Evolutionary conservation across 2,329 filamentous ascomycete genomes (phyloP).

Genomic region (Fusarium penzigii): DNA sequence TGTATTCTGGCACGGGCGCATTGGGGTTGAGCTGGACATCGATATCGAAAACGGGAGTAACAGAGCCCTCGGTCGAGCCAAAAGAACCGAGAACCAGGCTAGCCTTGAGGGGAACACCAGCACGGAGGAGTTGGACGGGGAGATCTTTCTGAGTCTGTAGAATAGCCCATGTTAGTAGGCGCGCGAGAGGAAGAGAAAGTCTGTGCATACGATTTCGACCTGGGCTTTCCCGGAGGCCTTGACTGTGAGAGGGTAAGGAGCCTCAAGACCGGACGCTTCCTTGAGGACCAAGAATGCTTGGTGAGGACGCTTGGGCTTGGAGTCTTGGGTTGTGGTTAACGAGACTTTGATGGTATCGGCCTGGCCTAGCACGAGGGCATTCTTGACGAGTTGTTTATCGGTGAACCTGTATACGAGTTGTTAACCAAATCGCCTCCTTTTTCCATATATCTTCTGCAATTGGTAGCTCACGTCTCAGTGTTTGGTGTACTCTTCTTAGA

Average conservation of each 20-base stretch:
- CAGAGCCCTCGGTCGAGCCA: conserved; percentile 68
- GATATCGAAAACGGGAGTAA: conserved; percentile 72
- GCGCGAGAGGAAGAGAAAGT: not conserved
- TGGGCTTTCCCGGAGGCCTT: conserved; percentile 88
- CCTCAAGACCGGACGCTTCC: conserved; percentile 78
- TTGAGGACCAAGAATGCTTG: conserved; percentile 88
- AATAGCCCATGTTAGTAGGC: conserved; percentile 28
- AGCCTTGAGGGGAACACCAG: conserved; percentile 70
- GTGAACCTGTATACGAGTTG: conserved; percentile 50
- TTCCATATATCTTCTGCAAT: not conserved
- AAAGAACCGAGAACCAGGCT: conserved; percentile 85
- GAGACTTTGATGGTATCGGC: conserved; percentile 78
- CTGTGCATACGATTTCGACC: conserved; percentile 72
- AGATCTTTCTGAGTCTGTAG: conserved; percentile 83
- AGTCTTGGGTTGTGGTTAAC: conserved; percentile 78
- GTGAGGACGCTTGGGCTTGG: conserved; percentile 80
- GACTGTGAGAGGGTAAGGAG: conserved; percentile 79
- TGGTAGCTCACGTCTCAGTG: conserved; percentile 64
- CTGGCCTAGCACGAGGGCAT: conserved; percentile 64
- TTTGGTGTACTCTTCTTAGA: conserved; percentile 63
- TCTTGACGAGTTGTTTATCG: conserved; percentile 59
- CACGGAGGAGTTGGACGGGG: conserved; percentile 75
- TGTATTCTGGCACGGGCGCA: conserved; percentile 58
- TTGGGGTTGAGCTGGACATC: conserved; percentile 64
- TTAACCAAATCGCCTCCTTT: conserved; percentile 22